A percentile compares a stretch with the other conserved stretches of the same genome.
Conservation (phyloP, 108 stramenopile species). For the Mediolabrus comicus region DNA sequence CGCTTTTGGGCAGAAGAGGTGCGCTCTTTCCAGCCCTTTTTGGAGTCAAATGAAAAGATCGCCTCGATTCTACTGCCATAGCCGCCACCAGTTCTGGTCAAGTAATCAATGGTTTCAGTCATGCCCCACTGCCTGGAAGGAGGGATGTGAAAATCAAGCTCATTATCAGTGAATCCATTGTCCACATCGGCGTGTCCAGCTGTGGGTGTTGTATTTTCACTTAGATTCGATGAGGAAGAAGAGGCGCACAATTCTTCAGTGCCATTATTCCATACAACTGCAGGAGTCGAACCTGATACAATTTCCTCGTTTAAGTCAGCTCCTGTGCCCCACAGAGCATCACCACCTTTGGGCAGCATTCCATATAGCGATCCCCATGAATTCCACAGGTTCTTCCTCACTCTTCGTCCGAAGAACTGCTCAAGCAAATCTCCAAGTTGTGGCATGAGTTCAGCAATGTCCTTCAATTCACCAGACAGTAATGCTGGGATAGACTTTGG, state of each 20-base stretch:
- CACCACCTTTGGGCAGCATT: conserved; percentile 88
- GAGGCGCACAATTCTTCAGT: conserved; percentile 22
- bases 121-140: conserved; percentile 28
- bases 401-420: conserved; percentile 64
- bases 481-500: conserved; percentile 77
- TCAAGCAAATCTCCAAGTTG: conserved; percentile 65
- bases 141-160: conserved; percentile 10
- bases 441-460: conserved; percentile 67
- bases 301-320: conserved; percentile 37
- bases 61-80: conserved; percentile 27
- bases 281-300: conserved; percentile 4
- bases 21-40: conserved; percentile 35
- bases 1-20: conserved; percentile 16
- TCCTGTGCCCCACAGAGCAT: conserved; percentile 75
- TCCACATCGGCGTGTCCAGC: not conserved
- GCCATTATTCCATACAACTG: conserved; percentile 33
- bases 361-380: conserved; percentile 79
- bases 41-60: conserved; percentile 37
- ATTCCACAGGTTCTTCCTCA: conserved; percentile 63
- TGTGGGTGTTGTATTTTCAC: conserved; percentile 5
- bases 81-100: conserved; percentile 67
- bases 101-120: conserved; percentile 44
- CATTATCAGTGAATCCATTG: not conserved
- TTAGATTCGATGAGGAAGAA: not conserved
- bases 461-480: conserved; percentile 87